phyloP scores from a whole-genome alignment of 2,329 filamentous ascomycete genomes.

The Talaromyces albobiverticillius region DNA sequence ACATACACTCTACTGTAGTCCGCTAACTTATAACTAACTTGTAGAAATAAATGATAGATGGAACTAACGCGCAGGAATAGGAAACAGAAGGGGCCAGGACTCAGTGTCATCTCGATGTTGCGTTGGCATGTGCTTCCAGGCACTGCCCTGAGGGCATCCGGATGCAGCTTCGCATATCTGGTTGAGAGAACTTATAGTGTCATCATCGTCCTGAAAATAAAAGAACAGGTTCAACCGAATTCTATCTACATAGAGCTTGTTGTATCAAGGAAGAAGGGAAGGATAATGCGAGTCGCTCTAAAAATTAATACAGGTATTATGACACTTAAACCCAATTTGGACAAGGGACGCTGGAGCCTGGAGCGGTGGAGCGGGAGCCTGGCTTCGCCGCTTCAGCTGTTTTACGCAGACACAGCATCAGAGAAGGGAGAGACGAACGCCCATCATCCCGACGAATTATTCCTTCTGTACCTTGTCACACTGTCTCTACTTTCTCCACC shows the following conservation, averaged over 20 bases:
- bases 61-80: conserved; percentile 1
- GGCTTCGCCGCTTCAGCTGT: too few species aligned
- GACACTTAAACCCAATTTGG: not conserved
- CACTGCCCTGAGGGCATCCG: conserved; percentile 5
- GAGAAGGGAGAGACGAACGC: not conserved
- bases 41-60: conserved; percentile 2
- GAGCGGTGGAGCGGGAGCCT: too few species aligned
- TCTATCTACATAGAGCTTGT: not conserved
- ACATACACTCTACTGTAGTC: conserved; percentile 1
- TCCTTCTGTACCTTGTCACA: not conserved
- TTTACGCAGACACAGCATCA: not conserved
- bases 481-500: not conserved
- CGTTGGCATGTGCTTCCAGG: conserved; percentile 9
- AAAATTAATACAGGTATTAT: not conserved
- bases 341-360: not conserved
- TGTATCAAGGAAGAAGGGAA: conserved; percentile 2
- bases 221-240: conserved; percentile 7
- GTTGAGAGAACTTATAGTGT: not conserved
- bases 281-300: conserved; percentile 1
- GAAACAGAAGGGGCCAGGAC: conserved; percentile 1
- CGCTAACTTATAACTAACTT: conserved; percentile 1
- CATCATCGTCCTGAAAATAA: conserved; percentile 6
- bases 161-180: conserved; percentile 7
- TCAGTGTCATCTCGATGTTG: conserved; percentile 3
- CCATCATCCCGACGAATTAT: not conserved